Base-by-base conservation (phyloP, 1,284 basidiomycete species). In the Malassezia arunalokei region DNA sequence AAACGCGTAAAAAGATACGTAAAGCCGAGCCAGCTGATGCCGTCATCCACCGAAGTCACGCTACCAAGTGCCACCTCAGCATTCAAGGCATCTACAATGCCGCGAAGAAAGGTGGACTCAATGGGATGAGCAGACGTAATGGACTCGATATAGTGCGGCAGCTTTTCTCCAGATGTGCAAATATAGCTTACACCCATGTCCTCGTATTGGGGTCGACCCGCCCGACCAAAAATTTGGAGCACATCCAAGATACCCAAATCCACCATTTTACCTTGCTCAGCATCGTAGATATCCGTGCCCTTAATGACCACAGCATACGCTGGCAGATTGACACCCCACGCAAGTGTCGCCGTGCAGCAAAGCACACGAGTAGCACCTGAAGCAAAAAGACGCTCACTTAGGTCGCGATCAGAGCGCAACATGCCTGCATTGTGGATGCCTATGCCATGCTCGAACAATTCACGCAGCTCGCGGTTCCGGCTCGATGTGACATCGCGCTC, bases 321-420 rank as follows among this genome's bases (percentile, higher is more conserved):
- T 37, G 94, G 94, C 65, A 99, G 77, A 74, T 99, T 99, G 66
- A 99, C 94, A 78, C 94, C 94, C 94, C 94, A 99, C 1, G 94
- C 94, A 31, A 99, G 79, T 0, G 94, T 99, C 2, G 94, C 89
- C 3, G 94, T 99, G 77, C 94, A 98, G 75, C 89, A 96, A 8
- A 99, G 78, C 43, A 96, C 89, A 86, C 94, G 60, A 68, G 98
- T 91, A 9, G 82, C 84, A 62, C 83, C 82, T 9, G 85, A 83
- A 66, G 87, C 86, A 63, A 99, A 98, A 82, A 96, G 83, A 64
- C 82, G 79, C 75, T 99, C 94, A 82, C 88, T 92, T 78, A 98
- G 81, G 68, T 89, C 96, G 57, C 94, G 79, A 72, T 99, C 94
- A 3, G 83, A 82, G 40, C 94, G 80, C 53, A 99, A 76, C 94